A percentile compares a stretch with the other conserved stretches of the same genome.
Conservation (phyloP, 2,329 filamentous ascomycete genomes). For the Calonectria pseudoturangicola region DNA sequence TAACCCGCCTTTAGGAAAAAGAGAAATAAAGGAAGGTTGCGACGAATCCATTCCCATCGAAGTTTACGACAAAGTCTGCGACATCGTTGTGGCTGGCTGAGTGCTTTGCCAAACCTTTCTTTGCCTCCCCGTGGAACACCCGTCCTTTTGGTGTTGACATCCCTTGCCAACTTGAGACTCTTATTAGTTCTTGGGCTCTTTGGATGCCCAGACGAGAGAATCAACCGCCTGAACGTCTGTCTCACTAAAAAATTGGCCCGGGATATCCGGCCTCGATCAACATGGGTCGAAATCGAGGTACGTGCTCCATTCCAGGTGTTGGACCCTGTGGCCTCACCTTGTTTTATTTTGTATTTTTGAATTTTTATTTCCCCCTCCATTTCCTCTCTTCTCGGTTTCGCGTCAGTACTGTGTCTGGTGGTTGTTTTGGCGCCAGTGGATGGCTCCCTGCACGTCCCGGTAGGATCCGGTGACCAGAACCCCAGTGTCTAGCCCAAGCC, state of each 20-base stretch:
- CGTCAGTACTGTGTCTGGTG: not conserved
- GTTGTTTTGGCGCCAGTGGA: slow-evolving; percentile 33
- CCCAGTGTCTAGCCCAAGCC: slow-evolving; percentile 22
- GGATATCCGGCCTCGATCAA: slow-evolving; percentile 54
- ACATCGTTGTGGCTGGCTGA: slow-evolving; percentile 52
- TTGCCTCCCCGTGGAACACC: slow-evolving; percentile 26
- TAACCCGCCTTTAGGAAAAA: slow-evolving; percentile 35
- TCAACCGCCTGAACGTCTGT: slow-evolving; percentile 42
- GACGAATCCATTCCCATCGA: slow-evolving; percentile 26
- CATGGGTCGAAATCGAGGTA: slow-evolving; percentile 75
- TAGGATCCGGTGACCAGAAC: slow-evolving; percentile 26
- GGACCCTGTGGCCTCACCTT: slow-evolving; percentile 39
- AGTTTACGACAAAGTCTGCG: slow-evolving; percentile 41
- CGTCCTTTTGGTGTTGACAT: slow-evolving; percentile 21
- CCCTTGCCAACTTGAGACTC: slow-evolving; percentile 25
- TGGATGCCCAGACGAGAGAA: slow-evolving; percentile 27
- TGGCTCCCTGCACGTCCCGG: slow-evolving; percentile 29
- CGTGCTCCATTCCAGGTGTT: slow-evolving; percentile 58
- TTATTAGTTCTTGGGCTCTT: slow-evolving; percentile 25
- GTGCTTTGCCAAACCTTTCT: slow-evolving; percentile 42
- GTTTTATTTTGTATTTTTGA: slow-evolving; percentile 18
- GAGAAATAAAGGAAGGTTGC: slow-evolving; percentile 34
- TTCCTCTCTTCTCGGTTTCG: not conserved
- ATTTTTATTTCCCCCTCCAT: not conserved
- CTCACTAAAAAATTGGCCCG: slow-evolving; percentile 47